These are phyloP conservation scores for Hevea brasiliensis DNA, from an alignment of 345 rosid genomes.

Conservation along the genomic window DNA sequence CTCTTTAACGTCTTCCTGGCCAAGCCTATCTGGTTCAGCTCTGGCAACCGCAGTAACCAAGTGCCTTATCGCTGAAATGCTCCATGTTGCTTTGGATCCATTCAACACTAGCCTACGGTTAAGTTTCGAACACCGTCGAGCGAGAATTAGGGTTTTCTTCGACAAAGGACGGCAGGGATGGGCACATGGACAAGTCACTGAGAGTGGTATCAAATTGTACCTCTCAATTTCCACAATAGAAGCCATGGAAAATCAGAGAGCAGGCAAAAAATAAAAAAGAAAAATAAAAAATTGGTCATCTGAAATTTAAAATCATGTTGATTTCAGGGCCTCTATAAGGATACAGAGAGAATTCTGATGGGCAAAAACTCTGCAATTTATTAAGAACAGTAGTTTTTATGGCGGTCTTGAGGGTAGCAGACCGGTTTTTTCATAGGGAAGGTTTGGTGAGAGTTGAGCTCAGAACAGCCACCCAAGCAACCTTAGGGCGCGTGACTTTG, in stretches of 20 bases:
- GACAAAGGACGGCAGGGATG: slow-evolving; percentile 46
- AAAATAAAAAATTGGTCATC: background rate
- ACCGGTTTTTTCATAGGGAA: background rate
- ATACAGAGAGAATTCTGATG: background rate
- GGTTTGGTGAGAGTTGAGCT: background rate
- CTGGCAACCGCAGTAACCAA: slow-evolving; percentile 46
- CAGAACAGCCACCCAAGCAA: background rate
- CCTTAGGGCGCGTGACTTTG: background rate
- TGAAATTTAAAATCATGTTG: background rate
- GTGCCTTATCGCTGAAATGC: slow-evolving; percentile 35
- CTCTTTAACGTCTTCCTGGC: slow-evolving; percentile 44
- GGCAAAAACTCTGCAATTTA: no score
- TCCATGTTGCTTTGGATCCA: slow-evolving; percentile 32
- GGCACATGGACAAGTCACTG: slow-evolving; percentile 36
- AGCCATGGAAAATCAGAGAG: slow-evolving; percentile 36
- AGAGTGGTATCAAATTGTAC: slow-evolving; percentile 39
- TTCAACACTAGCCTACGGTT: slow-evolving; percentile 30
- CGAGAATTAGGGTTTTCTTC: slow-evolving; percentile 36
- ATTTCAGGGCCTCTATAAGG: background rate
- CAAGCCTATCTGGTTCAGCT: slow-evolving; percentile 49
- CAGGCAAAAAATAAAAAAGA: background rate
- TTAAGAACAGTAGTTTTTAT: no score
- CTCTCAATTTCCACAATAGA: slow-evolving; percentile 38
- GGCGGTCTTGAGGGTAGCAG: no score
- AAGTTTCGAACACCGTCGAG: slow-evolving; percentile 25